Percentiles rank a stretch among this genome's conserved stretches.
phyloP scores from a whole-genome alignment of 2,329 filamentous ascomycete species.

The Clarireedia sp. region DNA sequence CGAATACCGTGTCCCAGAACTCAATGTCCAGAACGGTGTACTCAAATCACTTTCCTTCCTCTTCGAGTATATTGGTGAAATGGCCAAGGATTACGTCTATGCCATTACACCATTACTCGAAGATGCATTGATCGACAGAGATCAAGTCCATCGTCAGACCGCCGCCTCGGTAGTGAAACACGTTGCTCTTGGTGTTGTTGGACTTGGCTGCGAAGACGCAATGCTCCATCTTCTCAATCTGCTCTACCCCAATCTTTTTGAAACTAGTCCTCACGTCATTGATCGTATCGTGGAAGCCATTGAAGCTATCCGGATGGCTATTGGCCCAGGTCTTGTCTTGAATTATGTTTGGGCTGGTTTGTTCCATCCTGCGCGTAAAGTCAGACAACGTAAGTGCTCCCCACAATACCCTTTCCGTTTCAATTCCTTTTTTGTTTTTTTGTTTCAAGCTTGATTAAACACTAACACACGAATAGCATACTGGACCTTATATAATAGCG shows the following conservation, averaged over 20 bases:
- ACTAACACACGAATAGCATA: slow-evolving; percentile 45
- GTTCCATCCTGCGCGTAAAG: slow-evolving; percentile 94
- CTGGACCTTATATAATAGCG: slow-evolving; percentile 95
- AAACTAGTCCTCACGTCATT: slow-evolving; percentile 96
- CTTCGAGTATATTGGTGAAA: slow-evolving; percentile 98
- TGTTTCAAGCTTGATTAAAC: not conserved
- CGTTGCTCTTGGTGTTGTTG: slow-evolving; percentile 93
- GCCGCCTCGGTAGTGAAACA: slow-evolving; percentile 97
- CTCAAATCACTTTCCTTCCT: slow-evolving; percentile 95
- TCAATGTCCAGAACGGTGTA: slow-evolving; percentile 98
- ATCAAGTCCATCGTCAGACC: slow-evolving; percentile 96
- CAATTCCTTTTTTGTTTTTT: not conserved
- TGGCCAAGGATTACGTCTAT: slow-evolving; percentile 99
- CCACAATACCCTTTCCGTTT: not conserved
- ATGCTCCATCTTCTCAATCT: slow-evolving; percentile 98
- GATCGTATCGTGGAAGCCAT: slow-evolving; percentile 97
- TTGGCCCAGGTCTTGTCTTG: slow-evolving; percentile 85
- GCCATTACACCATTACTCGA: slow-evolving; percentile 93
- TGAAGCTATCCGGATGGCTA: slow-evolving; percentile 87
- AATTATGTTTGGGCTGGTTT: slow-evolving; percentile 98
- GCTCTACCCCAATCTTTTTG: slow-evolving; percentile 93
- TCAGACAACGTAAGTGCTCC: slow-evolving; percentile 51
- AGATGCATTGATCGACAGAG: slow-evolving; percentile 92
- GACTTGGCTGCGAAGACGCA: slow-evolving; percentile 92
- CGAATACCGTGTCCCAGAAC: slow-evolving; percentile 94